Conservation (phyloP, 2,329 filamentous ascomycete genomes). For the Arthrobotrys sinensis region DNA sequence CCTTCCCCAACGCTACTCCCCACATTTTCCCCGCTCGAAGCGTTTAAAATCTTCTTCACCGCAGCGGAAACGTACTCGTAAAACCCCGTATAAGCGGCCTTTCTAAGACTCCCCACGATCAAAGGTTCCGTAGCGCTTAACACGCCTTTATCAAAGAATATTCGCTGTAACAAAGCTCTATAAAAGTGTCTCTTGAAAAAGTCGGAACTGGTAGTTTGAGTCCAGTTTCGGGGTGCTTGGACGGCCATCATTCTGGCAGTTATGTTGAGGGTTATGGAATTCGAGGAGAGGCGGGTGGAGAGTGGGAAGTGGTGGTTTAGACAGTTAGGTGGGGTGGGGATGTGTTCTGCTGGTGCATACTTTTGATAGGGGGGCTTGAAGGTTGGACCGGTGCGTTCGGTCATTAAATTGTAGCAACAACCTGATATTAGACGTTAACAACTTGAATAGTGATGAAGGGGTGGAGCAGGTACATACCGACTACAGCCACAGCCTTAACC, state of each 20-base stretch:
- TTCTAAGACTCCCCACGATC: constrained; percentile 87
- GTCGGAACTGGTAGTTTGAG: constrained; percentile 80
- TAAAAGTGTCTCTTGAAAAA: constrained; percentile 97
- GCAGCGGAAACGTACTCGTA: constrained; percentile 84
- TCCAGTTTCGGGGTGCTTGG: constrained; percentile 95
- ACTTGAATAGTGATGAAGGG: background rate
- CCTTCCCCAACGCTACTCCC: constrained; percentile 76
- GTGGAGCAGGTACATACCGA: constrained; percentile 67
- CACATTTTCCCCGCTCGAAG: constrained; percentile 71
- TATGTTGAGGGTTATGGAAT: constrained; percentile 88
- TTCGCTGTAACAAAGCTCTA: constrained; percentile 87
- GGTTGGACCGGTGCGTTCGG: constrained; percentile 87
- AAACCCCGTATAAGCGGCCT: constrained; percentile 83
- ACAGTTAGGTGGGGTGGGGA: constrained; percentile 78
- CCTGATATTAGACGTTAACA: constrained; percentile 69
- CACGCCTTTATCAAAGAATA: constrained; percentile 80
- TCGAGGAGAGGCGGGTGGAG: constrained; percentile 73
- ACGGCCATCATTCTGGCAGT: constrained; percentile 98
- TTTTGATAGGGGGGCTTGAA: constrained; percentile 74
- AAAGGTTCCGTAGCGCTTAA: constrained; percentile 79
- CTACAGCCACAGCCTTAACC: constrained; percentile 91
- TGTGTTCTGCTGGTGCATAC: constrained; percentile 52
- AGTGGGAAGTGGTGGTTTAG: constrained; percentile 94
- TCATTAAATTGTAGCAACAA: constrained; percentile 97
- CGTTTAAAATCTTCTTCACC: constrained; percentile 76